Base-by-base conservation (phyloP, 192 early-diverging fungal genomes). In the Borealophlyctis nickersoniae region DNA sequence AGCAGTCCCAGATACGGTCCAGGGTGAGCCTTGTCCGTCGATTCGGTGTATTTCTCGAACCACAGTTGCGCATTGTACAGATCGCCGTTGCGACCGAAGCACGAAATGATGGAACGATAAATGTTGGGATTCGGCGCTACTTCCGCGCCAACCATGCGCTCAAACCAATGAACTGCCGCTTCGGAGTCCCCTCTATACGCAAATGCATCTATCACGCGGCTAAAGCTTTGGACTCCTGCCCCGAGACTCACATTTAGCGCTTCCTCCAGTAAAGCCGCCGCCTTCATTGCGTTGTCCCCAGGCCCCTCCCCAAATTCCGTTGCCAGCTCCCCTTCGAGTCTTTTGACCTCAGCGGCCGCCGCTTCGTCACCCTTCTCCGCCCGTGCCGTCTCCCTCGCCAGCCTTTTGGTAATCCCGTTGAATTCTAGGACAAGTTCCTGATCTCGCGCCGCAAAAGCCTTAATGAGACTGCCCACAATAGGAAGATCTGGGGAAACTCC, bases 31-130 rank as follows among this genome's bases (percentile, higher is more conserved):
- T 9, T 16, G 0, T 35, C 14, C 30, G 9, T 9, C 14, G 28
- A 34, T 32, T 58, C 28, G 19, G 28, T 11, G 30, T 54, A 56
- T 30, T 13, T 23, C 26, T 62, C 60, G 22, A 62, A 62, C 39
- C 48, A 62, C 49, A 16, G 9, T 30, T 62, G 60, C 9, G 60
- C 60, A 52, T 62, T 62, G 31, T 24, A 53, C 19, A 52, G 14
- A 28, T 62, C 60, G 3, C 49, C 49, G 24, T 3, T 50, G 14
- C n/a, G 13, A 49, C 48, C 60, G 31, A 53, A 62, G 4, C 22
- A 22, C 2, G 3, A 19, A 31, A 62, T 62, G 16, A 62, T 52
- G 19, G 49, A 27, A 5, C 13, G 11, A 28, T 62, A 62, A 19
- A 24, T 5, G 7, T 11, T 13, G n/a, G 24, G 23, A 24, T 4